A percentile compares a stretch with the other conserved stretches of the same genome.
Evolutionary conservation across 1,284 basidiomycete species (phyloP).

Genomic region (Ustilago cynodontis): DNA sequence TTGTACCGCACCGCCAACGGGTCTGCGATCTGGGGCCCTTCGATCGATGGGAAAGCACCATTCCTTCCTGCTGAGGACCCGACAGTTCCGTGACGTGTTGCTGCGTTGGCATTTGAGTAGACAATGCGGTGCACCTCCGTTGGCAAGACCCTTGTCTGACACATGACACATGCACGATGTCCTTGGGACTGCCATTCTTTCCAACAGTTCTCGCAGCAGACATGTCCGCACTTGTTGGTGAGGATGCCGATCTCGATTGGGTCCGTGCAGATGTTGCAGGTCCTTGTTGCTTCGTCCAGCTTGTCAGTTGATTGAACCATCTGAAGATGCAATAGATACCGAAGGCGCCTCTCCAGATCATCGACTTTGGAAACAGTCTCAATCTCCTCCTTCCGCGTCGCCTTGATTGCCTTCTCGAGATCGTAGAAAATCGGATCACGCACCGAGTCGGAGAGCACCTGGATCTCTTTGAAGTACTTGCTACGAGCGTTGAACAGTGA

Average conservation of each 20-base stretch:
- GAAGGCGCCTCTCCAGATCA: constrained; percentile 50
- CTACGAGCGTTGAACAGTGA: constrained; percentile 60
- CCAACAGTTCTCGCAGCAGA: constrained; percentile 65
- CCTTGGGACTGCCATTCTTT: constrained; percentile 61
- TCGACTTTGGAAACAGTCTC: constrained; percentile 39
- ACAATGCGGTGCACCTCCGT: constrained; percentile 63
- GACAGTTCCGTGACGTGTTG: constrained; percentile 13
- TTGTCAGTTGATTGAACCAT: constrained; percentile 50
- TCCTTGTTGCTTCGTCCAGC: constrained; percentile 50
- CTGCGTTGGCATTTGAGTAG: constrained; percentile 29
- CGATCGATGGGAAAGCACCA: not conserved
- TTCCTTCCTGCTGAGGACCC: constrained; percentile 1
- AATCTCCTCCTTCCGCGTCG: constrained; percentile 49
- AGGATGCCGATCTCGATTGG: constrained; percentile 60
- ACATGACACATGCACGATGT: constrained; percentile 59
- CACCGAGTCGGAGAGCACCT: constrained; percentile 64
- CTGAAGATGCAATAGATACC: constrained; percentile 61
- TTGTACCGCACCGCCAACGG: constrained; percentile 32
- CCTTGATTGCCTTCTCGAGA: constrained; percentile 32
- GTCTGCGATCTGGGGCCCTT: not conserved
- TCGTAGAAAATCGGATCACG: constrained; percentile 51
- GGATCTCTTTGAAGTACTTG: constrained; percentile 65
- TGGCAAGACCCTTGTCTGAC: constrained; percentile 56
- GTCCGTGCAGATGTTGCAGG: constrained; percentile 65
- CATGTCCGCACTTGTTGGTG: constrained; percentile 62